Percentiles rank a stretch among this genome's conserved stretches.
Conservation (phyloP, 148 eudicot genomes). For the Arctostaphylos glauca region DNA sequence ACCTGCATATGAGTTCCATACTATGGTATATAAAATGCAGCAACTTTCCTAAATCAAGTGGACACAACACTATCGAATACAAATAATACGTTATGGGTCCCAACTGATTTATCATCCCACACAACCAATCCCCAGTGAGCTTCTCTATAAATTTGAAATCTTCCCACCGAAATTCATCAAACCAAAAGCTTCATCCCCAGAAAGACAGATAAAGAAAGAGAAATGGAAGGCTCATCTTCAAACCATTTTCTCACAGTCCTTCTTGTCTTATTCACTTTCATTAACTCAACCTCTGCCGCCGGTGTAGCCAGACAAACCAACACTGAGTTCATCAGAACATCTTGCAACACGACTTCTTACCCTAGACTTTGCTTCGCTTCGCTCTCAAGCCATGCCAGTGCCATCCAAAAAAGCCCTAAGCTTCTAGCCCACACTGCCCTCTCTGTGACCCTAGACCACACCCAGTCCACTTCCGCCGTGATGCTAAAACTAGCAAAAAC, state of each 20-base stretch:
- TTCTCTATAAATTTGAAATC: background rate
- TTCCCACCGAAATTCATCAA: background rate
- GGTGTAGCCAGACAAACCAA: background rate
- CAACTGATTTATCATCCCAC: background rate
- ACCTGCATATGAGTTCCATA: too few species aligned
- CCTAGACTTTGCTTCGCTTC: constrained; percentile 24
- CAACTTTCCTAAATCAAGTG: background rate
- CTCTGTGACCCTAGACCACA: constrained; percentile 20
- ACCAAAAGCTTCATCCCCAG: background rate
- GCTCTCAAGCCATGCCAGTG: constrained; percentile 21
- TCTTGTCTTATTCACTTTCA: background rate
- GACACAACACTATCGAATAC: background rate
- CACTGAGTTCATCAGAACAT: constrained; percentile 25
- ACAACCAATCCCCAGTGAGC: background rate
- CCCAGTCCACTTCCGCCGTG: constrained; percentile 15
- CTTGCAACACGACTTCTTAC: constrained; percentile 24
- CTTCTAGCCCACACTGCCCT: constrained; percentile 29
- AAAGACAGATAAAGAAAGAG: background rate
- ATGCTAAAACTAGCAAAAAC: constrained; percentile 4
- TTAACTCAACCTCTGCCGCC: background rate
- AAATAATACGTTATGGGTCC: too few species aligned
- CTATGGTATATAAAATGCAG: too few species aligned
- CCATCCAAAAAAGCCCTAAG: constrained; percentile 21
- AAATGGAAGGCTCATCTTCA: constrained; percentile 16
- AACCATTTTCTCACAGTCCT: constrained; percentile 1